Base-by-base conservation (phyloP, 2,329 filamentous ascomycete genomes). In the Fusarium sp. region DNA sequence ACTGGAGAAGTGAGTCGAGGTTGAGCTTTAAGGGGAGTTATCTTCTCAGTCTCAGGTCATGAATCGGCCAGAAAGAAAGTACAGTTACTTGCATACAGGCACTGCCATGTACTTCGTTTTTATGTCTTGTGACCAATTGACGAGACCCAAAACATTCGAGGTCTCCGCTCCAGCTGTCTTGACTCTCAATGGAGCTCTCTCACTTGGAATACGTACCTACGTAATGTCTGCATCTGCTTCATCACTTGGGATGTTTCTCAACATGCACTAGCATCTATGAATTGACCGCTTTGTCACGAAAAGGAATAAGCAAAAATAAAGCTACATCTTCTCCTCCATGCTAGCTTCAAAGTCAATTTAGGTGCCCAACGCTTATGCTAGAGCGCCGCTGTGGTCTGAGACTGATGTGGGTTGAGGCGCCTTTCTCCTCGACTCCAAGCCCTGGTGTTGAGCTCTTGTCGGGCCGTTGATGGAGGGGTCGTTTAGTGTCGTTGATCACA, bases 381-480 rank as follows among this genome's bases (percentile, higher is more conserved):
- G 26, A 52, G 42, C 46, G 47, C 24, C 40, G 52, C 36, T 52
- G 58, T 56, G 52, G 69, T 26, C 49, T 47, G 55, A 57, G 49
- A 55, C 45, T 39, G 24, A 50, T 26, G 64, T 67, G 59, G 58
- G 36, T 55, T 60, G 21, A 44, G 43, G 23, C 39, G 39, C 48
- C 53, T 55, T 56, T 54, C 60, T 63, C 59, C 65, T 50, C 48
- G 42, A 52, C 39, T 54, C 43, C 28, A 47, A 62, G 65, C 51
- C 57, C 57, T 63, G 49, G 52, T 67, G 62, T 67, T 51, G 64
- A 67, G 62, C 26, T 67, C 40, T 58, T 62, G 65, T 68, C 65
- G 65, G 65, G 55, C 65, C 65, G 52, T 66, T 69, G 65, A 40
- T 48, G 59, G 64, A 67, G 65, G 65, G 51, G 65, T 45, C 44